These are phyloP conservation scores for Vitis rupestris DNA, from an alignment of 164 flowering plant genomes.

Conservation along the genomic window DNA sequence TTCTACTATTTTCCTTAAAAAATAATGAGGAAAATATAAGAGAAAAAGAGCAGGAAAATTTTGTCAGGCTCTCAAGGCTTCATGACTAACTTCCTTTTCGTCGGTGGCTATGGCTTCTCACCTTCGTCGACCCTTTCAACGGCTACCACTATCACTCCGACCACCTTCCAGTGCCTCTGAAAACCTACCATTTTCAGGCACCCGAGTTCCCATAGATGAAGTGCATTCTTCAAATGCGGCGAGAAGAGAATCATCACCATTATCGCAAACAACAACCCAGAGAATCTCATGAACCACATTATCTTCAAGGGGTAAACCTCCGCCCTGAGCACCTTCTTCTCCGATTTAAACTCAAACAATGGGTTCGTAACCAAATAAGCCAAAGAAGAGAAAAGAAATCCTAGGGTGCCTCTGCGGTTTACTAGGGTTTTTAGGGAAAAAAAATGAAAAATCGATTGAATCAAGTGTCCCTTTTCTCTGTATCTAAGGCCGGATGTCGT, in stretches of 20 bases:
- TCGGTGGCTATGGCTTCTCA: too few species aligned
- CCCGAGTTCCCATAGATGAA: too few species aligned
- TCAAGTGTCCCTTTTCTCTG: neutral
- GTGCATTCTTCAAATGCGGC: slow-evolving; percentile 30
- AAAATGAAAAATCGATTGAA: neutral
- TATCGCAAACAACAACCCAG: slow-evolving; percentile 46
- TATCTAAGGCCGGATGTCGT: slow-evolving; percentile 31
- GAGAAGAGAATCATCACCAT: slow-evolving; percentile 51
- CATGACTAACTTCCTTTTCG: too few species aligned
- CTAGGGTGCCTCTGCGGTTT: slow-evolving; percentile 41
- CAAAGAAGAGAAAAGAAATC: slow-evolving; percentile 21
- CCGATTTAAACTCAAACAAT: slow-evolving; percentile 34
- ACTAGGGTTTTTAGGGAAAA: slow-evolving; percentile 30
- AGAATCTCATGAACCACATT: slow-evolving; percentile 49
- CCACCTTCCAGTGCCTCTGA: too few species aligned
- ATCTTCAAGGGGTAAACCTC: slow-evolving; percentile 25
- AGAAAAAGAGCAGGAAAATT: too few species aligned
- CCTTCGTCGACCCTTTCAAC: too few species aligned
- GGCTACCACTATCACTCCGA: too few species aligned
- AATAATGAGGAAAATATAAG: too few species aligned
- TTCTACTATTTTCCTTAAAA: too few species aligned
- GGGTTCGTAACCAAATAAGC: too few species aligned
- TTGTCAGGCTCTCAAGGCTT: too few species aligned
- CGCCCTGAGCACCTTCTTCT: slow-evolving; percentile 25
- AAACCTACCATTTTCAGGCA: too few species aligned